Conservation (phyloP, 2,329 filamentous ascomycete species). For the Fusarium camptoceras region DNA sequence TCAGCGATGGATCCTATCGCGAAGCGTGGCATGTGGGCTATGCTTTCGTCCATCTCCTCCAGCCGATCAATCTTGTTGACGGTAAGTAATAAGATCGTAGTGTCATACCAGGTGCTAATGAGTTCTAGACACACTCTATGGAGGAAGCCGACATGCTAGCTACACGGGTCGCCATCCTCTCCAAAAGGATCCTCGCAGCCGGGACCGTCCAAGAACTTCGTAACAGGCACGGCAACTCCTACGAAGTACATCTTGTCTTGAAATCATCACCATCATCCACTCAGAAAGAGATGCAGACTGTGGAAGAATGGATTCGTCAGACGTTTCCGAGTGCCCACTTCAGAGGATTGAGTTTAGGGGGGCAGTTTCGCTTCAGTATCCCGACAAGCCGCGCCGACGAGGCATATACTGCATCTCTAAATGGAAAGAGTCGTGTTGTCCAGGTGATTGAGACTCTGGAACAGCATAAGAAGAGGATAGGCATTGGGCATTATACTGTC, state of each 20-base stretch:
- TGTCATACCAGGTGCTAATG: no score
- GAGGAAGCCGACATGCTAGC: conserved; percentile 83
- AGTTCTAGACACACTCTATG: conserved; percentile 82
- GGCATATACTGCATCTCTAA: neutral
- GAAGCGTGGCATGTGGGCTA: conserved; percentile 82
- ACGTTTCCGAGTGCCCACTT: neutral
- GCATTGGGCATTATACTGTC: neutral
- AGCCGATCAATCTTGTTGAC: conserved; percentile 78
- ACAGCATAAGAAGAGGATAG: neutral
- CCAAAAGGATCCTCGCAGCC: conserved; percentile 81
- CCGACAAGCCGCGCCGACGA: no score
- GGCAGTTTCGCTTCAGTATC: conserved; percentile 1
- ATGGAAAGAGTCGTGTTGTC: neutral
- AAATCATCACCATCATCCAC: conserved; percentile 76
- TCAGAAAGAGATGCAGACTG: neutral
- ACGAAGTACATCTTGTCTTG: conserved; percentile 82
- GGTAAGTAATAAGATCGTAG: no score
- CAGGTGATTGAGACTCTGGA: conserved; percentile 2
- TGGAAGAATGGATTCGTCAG: neutral
- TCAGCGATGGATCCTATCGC: conserved; percentile 79
- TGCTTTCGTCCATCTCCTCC: conserved; percentile 71
- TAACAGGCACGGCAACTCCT: conserved; percentile 75
- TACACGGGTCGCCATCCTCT: conserved; percentile 75
- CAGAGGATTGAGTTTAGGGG: neutral
- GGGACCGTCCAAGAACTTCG: conserved; percentile 77